These are phyloP conservation scores for Coniferiporia sulphurascens DNA, from an alignment of 1,284 basidiomycete genomes.

Conservation along the genomic window DNA sequence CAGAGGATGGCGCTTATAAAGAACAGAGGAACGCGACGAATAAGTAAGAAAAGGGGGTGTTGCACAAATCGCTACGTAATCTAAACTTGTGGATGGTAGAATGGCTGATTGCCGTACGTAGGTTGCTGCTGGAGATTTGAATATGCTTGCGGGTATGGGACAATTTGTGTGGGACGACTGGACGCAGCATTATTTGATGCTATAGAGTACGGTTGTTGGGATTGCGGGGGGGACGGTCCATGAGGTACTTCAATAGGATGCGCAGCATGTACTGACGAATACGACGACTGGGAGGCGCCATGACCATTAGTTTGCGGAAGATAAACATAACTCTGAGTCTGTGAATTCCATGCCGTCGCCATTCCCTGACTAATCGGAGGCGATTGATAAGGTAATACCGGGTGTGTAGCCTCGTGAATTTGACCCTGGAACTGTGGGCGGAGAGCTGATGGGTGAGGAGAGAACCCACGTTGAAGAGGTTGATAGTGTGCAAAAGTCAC, in stretches of 20 bases:
- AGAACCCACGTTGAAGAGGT: slow-evolving; percentile 42
- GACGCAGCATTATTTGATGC: neutral
- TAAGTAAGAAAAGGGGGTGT: neutral
- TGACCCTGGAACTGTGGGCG: slow-evolving; percentile 11
- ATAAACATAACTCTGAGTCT: neutral
- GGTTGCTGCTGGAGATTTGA: neutral
- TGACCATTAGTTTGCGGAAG: neutral
- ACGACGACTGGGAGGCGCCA: neutral
- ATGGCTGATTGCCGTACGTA: neutral
- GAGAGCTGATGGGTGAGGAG: slow-evolving; percentile 22
- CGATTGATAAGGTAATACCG: neutral
- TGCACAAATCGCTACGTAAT: slow-evolving; percentile 7
- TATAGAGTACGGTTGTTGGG: neutral
- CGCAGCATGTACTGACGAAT: neutral
- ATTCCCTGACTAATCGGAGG: neutral
- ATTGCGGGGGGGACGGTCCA: neutral
- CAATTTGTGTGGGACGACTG: slow-evolving; percentile 2
- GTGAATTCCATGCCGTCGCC: neutral
- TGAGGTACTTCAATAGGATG: neutral
- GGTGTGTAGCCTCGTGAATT: neutral
- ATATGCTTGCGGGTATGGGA: slow-evolving; percentile 1
- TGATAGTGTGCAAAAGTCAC: slow-evolving; percentile 48
- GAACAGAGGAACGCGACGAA: neutral
- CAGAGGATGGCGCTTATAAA: neutral
- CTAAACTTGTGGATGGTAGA: slow-evolving; percentile 12